Evolutionary conservation across 768 basidiomycete species (phyloP).

Genomic region (Filobasidium floriforme): DNA sequence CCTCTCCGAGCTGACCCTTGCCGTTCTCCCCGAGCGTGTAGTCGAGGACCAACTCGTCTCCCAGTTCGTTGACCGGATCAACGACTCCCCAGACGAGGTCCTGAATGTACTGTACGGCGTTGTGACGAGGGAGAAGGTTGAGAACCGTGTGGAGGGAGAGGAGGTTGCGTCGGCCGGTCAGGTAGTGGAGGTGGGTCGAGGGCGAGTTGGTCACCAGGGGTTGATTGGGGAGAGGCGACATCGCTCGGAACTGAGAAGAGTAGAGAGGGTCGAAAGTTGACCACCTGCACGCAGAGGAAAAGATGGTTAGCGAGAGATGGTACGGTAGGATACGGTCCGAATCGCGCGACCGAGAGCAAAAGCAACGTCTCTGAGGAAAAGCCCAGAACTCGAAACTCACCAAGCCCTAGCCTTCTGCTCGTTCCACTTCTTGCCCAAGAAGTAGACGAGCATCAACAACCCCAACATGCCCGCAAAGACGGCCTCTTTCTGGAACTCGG

Average conservation of each 20-base stretch:
- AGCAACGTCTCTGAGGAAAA: no score
- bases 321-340: not conserved
- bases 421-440: slow-evolving; percentile 60
- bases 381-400: slow-evolving; percentile 53
- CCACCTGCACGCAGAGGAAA: slow-evolving; percentile 48
- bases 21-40: slow-evolving; percentile 55
- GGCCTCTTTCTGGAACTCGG: slow-evolving; percentile 65
- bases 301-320: slow-evolving; percentile 55
- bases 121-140: slow-evolving; percentile 73
- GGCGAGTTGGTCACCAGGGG: slow-evolving; percentile 60
- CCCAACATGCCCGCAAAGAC: slow-evolving; percentile 54
- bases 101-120: slow-evolving; percentile 60
- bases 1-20: slow-evolving; percentile 47
- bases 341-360: not conserved
- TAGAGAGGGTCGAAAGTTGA: slow-evolving; percentile 13
- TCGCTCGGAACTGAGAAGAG: slow-evolving; percentile 62
- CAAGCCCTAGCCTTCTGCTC: slow-evolving; percentile 57
- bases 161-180: slow-evolving; percentile 73
- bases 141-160: slow-evolving; percentile 72
- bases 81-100: slow-evolving; percentile 59
- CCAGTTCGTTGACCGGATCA: slow-evolving; percentile 62
- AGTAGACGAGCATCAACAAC: slow-evolving; percentile 55
- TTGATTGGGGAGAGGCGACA: slow-evolving; percentile 49
- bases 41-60: slow-evolving; percentile 63
- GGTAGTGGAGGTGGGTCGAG: slow-evolving; percentile 74